These are phyloP conservation scores for Platanus orientalis DNA, from an alignment of 164 flowering plant genomes.

Conservation along the genomic window DNA sequence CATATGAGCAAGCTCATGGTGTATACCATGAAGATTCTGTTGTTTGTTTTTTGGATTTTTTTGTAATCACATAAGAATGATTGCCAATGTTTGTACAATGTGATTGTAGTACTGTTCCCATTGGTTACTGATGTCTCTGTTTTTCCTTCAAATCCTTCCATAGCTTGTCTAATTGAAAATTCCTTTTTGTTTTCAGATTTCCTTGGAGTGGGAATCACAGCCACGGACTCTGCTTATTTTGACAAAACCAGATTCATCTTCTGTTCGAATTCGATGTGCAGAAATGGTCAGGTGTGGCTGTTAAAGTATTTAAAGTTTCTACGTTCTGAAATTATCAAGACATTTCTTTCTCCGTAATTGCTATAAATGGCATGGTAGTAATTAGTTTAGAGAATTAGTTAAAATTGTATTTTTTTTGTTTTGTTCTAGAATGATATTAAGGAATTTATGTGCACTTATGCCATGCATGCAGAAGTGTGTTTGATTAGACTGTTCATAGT, in stretches of 20 bases:
- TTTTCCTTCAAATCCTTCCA: neutral
- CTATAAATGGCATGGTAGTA: neutral
- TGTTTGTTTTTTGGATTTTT: neutral
- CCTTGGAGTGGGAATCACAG: slow-evolving; percentile 83
- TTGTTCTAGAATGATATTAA: too few species aligned
- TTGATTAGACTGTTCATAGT: too few species aligned
- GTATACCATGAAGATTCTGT: slow-evolving; percentile 1
- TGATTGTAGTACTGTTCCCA: neutral
- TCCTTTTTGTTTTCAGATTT: slow-evolving; percentile 61
- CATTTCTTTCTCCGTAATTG: neutral
- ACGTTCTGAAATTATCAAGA: neutral
- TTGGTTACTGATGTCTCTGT: neutral
- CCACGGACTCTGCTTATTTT: slow-evolving; percentile 84
- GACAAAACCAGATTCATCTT: slow-evolving; percentile 86
- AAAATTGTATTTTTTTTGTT: neutral
- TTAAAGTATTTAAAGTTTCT: slow-evolving; percentile 4
- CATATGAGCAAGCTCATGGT: neutral
- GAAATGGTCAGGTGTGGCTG: slow-evolving; percentile 81
- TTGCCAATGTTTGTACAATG: too few species aligned
- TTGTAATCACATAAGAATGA: neutral
- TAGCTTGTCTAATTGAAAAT: slow-evolving; percentile 12
- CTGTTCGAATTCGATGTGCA: slow-evolving; percentile 70
- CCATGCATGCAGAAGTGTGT: too few species aligned
- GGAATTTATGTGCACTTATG: too few species aligned
- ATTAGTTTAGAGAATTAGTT: neutral